Percentiles rank a stretch among this genome's conserved stretches.
Evolutionary conservation across 495 filamentous ascomycete genomes (phyloP).

Genomic region (Xylaria grammica): DNA sequence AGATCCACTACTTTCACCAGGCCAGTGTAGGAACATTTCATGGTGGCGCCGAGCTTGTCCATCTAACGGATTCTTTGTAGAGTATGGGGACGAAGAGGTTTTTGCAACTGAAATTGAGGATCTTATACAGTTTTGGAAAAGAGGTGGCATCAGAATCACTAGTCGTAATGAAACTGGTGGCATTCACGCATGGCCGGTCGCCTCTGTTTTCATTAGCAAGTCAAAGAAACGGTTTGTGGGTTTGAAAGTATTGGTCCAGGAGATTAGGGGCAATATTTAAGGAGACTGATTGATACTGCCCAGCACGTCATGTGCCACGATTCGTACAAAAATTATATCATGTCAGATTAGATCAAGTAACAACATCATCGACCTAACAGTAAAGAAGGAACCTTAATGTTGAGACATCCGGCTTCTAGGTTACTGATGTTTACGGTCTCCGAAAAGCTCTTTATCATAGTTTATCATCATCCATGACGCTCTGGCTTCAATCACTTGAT

Average conservation of each 20-base stretch:
- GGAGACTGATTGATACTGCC: neutral
- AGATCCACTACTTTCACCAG: constrained; percentile 69
- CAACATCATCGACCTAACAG: constrained; percentile 53
- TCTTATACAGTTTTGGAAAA: constrained; percentile 54
- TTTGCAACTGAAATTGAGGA: constrained; percentile 66
- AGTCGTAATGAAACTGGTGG: constrained; percentile 61
- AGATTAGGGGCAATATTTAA: constrained; percentile 45
- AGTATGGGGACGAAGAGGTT: constrained; percentile 74
- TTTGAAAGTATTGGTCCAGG: constrained; percentile 58
- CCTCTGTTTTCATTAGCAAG: constrained; percentile 67
- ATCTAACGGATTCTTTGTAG: constrained; percentile 61
- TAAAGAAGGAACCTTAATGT: constrained; percentile 55
- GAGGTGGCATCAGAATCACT: constrained; percentile 52
- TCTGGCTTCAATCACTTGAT: constrained; percentile 22
- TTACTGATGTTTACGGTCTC: constrained; percentile 38
- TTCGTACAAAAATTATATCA: constrained; percentile 17
- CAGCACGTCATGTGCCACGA: neutral
- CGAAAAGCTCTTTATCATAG: constrained; percentile 47
- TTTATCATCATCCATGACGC: constrained; percentile 50
- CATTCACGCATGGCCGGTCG: constrained; percentile 83
- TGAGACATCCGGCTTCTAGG: constrained; percentile 48
- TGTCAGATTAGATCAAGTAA: constrained; percentile 65
- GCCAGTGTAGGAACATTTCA: constrained; percentile 63
- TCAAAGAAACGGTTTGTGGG: constrained; percentile 61
- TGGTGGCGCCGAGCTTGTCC: constrained; percentile 69